These are phyloP conservation scores for Phialophora expanda DNA, from an alignment of 2,329 filamentous ascomycete species.

Conservation along the genomic window DNA sequence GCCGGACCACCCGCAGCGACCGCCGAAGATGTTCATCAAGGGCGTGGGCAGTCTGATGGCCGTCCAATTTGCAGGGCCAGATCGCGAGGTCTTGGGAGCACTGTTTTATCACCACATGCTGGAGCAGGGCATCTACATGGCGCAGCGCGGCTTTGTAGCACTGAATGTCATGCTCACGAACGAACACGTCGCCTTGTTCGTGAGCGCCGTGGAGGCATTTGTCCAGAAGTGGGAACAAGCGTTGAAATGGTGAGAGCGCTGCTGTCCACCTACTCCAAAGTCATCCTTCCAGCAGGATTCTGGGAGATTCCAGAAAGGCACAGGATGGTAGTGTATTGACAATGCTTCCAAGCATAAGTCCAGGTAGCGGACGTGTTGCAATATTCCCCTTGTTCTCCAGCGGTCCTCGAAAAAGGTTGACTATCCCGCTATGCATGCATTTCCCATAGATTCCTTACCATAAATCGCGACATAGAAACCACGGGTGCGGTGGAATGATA, in stretches of 20 bases:
- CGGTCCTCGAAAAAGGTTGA: background rate
- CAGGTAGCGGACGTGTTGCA: background rate
- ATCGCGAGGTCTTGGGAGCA: constrained; percentile 36
- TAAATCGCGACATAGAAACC: background rate
- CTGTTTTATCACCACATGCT: constrained; percentile 44
- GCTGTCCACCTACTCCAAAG: background rate
- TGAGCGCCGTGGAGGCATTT: constrained; percentile 34
- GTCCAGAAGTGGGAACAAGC: constrained; percentile 22
- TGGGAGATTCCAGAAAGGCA: background rate
- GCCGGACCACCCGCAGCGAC: constrained; percentile 23
- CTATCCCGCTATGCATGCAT: background rate
- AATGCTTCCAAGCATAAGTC: background rate
- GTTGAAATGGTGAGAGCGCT: constrained; percentile 27
- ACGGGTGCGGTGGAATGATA: background rate
- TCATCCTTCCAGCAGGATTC: background rate
- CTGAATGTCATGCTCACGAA: constrained; percentile 42
- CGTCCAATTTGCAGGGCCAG: constrained; percentile 41
- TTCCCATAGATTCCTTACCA: background rate
- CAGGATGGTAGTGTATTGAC: background rate
- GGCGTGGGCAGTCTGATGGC: constrained; percentile 43
- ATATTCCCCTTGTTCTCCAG: background rate
- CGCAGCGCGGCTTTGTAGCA: constrained; percentile 43
- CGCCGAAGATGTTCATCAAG: constrained; percentile 42
- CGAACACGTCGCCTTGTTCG: constrained; percentile 35
- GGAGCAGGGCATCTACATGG: constrained; percentile 41